Percentiles rank a stretch among this genome's conserved stretches.
phyloP scores from a whole-genome alignment of 2,329 filamentous ascomycete species.

The Metarhizium sp. region DNA sequence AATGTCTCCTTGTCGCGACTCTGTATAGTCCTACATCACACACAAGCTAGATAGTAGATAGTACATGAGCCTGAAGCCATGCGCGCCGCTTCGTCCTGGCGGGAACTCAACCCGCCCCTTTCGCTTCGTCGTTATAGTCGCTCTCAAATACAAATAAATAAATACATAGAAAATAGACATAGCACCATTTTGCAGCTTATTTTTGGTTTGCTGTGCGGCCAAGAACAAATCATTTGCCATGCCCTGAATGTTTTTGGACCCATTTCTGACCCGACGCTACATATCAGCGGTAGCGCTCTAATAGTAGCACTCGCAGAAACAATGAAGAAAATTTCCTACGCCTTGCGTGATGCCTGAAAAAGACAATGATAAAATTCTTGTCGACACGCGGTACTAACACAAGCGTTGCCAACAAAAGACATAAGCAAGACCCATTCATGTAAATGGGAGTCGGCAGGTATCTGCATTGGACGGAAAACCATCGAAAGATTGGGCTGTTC shows the following conservation, averaged over 20 bases:
- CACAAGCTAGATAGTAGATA: slow-evolving; percentile 5
- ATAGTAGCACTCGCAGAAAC: neutral
- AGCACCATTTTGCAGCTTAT: neutral
- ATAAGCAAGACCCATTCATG: neutral
- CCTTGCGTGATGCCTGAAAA: neutral
- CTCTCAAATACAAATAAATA: neutral
- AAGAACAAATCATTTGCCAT: neutral
- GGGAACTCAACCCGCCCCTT: neutral
- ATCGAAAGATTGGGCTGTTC: neutral
- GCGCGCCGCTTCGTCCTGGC: neutral
- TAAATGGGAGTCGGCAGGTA: neutral
- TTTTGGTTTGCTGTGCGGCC: neutral
- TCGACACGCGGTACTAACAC: neutral
- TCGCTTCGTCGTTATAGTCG: neutral
- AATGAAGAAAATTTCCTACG: neutral
- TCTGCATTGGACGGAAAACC: neutral
- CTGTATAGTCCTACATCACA: slow-evolving; percentile 1
- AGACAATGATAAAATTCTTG: neutral
- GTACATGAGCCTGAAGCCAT: slow-evolving; percentile 5
- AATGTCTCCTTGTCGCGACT: neutral
- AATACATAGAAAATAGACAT: neutral
- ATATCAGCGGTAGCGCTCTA: neutral
- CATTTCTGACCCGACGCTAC: neutral
- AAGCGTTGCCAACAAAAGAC: neutral
- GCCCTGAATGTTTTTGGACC: neutral